phyloP scores from a whole-genome alignment of 495 filamentous ascomycete genomes.

The Glarea lozoyensis region DNA sequence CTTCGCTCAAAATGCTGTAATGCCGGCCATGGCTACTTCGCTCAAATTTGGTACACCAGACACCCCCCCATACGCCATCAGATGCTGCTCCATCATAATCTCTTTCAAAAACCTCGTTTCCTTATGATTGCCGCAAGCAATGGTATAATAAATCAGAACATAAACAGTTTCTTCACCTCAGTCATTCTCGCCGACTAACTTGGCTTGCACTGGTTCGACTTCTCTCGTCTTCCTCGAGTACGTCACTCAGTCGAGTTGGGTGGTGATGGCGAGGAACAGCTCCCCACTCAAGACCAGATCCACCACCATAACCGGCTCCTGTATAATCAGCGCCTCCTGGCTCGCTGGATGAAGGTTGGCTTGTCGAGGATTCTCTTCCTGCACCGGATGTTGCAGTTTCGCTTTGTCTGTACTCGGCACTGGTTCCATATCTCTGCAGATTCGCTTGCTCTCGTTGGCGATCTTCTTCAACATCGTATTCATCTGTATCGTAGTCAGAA shows the following conservation, averaged over 20 bases:
- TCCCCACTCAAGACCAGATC: slow-evolving; percentile 56
- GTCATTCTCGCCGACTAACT: slow-evolving; percentile 15
- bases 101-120: too few species aligned
- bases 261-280: slow-evolving; percentile 82
- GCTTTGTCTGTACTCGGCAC: slow-evolving; percentile 3
- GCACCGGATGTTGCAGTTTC: slow-evolving; percentile 8
- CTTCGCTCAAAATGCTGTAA: too few species aligned
- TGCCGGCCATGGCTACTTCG: too few species aligned
- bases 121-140: too few species aligned
- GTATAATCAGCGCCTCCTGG: slow-evolving; percentile 31
- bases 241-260: slow-evolving; percentile 88
- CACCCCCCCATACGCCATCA: too few species aligned
- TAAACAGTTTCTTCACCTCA: too few species aligned
- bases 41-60: too few species aligned
- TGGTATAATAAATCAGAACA: too few species aligned
- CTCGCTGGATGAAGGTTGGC: slow-evolving; percentile 8
- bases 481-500: slow-evolving; percentile 39
- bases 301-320: slow-evolving; percentile 53
- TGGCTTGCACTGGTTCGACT: slow-evolving; percentile 46
- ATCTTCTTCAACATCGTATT: slow-evolving; percentile 32
- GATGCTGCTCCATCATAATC: too few species aligned
- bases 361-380: slow-evolving; percentile 8
- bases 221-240: slow-evolving; percentile 75
- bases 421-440: slow-evolving; percentile 12
- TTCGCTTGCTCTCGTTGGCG: slow-evolving; percentile 16